These are phyloP conservation scores for Umbelopsis ramanniana DNA, from an alignment of 192 early-diverging fungal genomes.

Conservation along the genomic window DNA sequence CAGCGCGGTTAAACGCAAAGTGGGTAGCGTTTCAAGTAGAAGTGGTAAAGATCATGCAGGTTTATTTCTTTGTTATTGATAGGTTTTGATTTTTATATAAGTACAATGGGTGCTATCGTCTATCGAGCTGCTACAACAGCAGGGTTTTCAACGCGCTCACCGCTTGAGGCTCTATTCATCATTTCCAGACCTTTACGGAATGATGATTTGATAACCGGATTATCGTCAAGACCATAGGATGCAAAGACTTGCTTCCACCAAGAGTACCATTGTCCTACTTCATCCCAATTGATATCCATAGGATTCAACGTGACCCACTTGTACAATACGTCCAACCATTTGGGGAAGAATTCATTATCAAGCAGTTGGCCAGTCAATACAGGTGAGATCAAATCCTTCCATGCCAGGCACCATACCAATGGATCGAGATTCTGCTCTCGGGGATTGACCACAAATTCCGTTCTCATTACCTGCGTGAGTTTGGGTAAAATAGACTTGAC, in stretches of 20 bases:
- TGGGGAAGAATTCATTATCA: constrained; percentile 80
- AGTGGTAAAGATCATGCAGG: background rate
- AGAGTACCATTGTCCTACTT: constrained; percentile 72
- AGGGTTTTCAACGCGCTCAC: constrained; percentile 23
- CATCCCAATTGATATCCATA: constrained; percentile 55
- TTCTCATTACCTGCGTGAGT: constrained; percentile 59
- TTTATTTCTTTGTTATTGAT: background rate
- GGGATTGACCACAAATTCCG: constrained; percentile 76
- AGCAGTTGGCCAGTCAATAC: constrained; percentile 62
- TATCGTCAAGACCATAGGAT: constrained; percentile 23
- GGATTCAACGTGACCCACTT: constrained; percentile 61
- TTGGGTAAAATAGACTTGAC: constrained; percentile 71
- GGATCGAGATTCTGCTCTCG: constrained; percentile 68
- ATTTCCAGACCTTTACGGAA: constrained; percentile 74
- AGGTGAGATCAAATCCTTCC: constrained; percentile 59
- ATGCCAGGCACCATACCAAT: constrained; percentile 64
- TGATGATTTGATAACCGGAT: constrained; percentile 51
- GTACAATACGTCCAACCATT: constrained; percentile 75
- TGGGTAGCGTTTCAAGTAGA: background rate
- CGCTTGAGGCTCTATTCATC: constrained; percentile 57
- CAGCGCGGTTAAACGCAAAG: background rate
- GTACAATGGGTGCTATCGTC: background rate
- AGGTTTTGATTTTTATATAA: background rate
- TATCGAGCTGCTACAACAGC: background rate
- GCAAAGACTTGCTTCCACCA: constrained; percentile 66